These are phyloP conservation scores for Handroanthus guayacan DNA, from an alignment of 257 asterid genomes.

Conservation along the genomic window DNA sequence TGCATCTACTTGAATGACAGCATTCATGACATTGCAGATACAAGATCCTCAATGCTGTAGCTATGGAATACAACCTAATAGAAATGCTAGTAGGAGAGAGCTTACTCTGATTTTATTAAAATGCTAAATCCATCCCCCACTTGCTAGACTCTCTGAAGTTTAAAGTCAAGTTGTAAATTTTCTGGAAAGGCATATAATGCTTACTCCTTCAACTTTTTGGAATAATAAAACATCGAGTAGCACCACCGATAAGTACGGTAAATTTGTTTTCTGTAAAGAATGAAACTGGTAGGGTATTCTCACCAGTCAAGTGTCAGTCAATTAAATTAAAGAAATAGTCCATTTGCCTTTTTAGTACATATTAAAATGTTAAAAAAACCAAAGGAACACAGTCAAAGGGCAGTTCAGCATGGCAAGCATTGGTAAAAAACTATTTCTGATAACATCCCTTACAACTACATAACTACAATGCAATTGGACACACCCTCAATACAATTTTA, in stretches of 20 bases:
- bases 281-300: not conserved
- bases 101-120: not conserved
- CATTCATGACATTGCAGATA: not conserved
- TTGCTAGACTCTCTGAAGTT: conserved; percentile 2
- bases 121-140: conserved; percentile 3
- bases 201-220: not conserved
- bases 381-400: not conserved
- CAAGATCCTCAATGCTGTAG: conserved; percentile 6
- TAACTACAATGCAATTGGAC: not conserved
- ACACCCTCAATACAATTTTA: not conserved
- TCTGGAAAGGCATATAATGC: conserved; percentile 10
- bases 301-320: not conserved
- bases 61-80: conserved; percentile 13
- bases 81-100: not conserved
- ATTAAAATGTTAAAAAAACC: conserved; percentile 5
- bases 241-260: not conserved
- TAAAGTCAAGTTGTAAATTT: not conserved
- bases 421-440: not conserved
- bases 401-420: not conserved
- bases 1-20: conserved; percentile 5
- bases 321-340: not conserved
- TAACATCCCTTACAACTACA: not conserved
- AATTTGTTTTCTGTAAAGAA: not conserved
- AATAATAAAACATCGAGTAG: not conserved
- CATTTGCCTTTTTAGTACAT: not conserved